These are phyloP conservation scores for Penicillium ochrochloron DNA, from an alignment of 495 filamentous ascomycete genomes.

Conservation along the genomic window DNA sequence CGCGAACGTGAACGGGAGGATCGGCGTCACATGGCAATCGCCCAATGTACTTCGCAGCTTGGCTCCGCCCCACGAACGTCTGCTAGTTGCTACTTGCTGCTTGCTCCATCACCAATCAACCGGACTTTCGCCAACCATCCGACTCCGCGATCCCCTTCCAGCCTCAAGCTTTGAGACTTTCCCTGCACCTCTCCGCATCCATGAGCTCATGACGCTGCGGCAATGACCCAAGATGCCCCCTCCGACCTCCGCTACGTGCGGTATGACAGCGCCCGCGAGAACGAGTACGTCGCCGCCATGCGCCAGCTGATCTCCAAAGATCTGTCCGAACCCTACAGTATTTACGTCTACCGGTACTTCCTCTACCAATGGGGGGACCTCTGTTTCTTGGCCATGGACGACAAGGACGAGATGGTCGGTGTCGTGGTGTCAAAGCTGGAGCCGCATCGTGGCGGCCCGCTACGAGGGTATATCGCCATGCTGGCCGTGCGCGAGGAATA, in stretches of 20 bases:
- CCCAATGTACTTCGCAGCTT: constrained; percentile 15
- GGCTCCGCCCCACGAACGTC: constrained; percentile 17
- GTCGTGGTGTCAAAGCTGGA: constrained; percentile 98
- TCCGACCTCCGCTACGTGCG: constrained; percentile 74
- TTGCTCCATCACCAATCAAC: constrained; percentile 2
- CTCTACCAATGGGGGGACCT: constrained; percentile 97
- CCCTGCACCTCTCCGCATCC: neutral
- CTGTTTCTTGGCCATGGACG: constrained; percentile 86
- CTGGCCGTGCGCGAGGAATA: constrained; percentile 80
- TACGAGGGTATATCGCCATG: constrained; percentile 98
- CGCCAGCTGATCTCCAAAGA: constrained; percentile 94
- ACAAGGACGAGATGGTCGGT: constrained; percentile 65
- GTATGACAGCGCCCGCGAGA: constrained; percentile 79
- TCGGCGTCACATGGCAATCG: constrained; percentile 46
- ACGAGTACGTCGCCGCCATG: constrained; percentile 82
- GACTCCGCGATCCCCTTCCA: constrained; percentile 9
- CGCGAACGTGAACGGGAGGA: constrained; percentile 24
- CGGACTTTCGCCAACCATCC: constrained; percentile 10
- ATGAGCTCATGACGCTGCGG: constrained; percentile 19
- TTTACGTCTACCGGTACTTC: constrained; percentile 99
- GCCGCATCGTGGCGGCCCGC: constrained; percentile 75
- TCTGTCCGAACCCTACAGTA: constrained; percentile 97
- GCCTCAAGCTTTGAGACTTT: neutral
- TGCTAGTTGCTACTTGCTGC: neutral
- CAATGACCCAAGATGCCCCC: constrained; percentile 39